These are phyloP conservation scores for Geoglossum glabrum DNA, from an alignment of 495 filamentous ascomycete genomes.

Conservation along the genomic window DNA sequence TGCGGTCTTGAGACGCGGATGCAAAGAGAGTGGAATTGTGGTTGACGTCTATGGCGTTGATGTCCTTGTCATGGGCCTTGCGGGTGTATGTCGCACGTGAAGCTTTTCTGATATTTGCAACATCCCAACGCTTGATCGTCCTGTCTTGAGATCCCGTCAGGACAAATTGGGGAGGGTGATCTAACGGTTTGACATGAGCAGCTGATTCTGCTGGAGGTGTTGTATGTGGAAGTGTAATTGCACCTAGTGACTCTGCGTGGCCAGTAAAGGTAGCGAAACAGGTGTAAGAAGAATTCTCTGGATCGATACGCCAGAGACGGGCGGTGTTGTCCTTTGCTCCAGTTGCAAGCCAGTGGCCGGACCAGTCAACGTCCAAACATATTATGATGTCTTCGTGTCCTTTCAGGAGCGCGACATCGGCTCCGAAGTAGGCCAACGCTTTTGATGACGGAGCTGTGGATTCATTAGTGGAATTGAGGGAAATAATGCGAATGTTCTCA, in stretches of 20 bases:
- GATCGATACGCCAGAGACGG: constrained; percentile 76
- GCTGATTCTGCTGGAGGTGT: constrained; percentile 41
- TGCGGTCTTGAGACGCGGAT: constrained; percentile 87
- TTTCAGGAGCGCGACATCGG: constrained; percentile 64
- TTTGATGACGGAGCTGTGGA: constrained; percentile 8
- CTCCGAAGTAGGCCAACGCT: constrained; percentile 49
- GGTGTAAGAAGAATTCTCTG: constrained; percentile 46
- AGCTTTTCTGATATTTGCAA: constrained; percentile 21
- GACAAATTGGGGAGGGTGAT: constrained; percentile 63
- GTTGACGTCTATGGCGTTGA: constrained; percentile 79
- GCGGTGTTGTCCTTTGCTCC: constrained; percentile 94
- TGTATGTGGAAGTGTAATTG: constrained; percentile 58
- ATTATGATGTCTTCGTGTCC: constrained; percentile 93
- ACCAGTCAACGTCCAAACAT: constrained; percentile 86
- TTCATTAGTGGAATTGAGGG: constrained; percentile 17
- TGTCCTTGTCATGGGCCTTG: constrained; percentile 96
- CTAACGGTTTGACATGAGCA: constrained; percentile 43
- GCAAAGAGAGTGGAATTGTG: constrained; percentile 55
- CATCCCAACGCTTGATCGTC: constrained; percentile 81
- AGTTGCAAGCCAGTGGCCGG: constrained; percentile 87
- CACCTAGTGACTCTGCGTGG: constrained; percentile 89
- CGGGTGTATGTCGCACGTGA: constrained; percentile 45
- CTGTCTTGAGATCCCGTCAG: constrained; percentile 86
- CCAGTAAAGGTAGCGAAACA: constrained; percentile 70
- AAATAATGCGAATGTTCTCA: constrained; percentile 76